Percentiles rank a stretch among this genome's conserved stretches.
Conservation (phyloP, 441 rosid genomes). For the Gossypium schwendimanii region DNA sequence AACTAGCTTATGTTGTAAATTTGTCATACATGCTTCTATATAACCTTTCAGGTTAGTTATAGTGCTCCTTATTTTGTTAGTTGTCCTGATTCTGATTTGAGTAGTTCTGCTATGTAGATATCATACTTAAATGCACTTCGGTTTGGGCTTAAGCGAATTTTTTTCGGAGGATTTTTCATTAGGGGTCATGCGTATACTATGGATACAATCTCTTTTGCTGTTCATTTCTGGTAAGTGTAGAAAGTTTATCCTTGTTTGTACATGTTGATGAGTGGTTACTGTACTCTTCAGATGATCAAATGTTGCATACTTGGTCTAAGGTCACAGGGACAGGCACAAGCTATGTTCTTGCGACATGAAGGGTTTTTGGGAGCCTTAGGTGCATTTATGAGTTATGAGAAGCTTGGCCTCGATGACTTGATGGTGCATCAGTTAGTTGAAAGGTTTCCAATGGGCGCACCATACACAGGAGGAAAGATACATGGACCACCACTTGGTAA, state of each 20-base stretch:
- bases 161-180: slow-evolving; percentile 92
- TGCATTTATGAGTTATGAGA: slow-evolving; percentile 98
- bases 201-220: slow-evolving; percentile 96
- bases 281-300: slow-evolving; percentile 10
- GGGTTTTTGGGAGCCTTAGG: slow-evolving; percentile 97
- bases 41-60: not conserved
- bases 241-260: not conserved
- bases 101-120: slow-evolving; percentile 35
- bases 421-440: slow-evolving; percentile 91
- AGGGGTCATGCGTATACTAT: slow-evolving; percentile 88
- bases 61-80: not conserved
- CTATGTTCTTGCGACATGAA: slow-evolving; percentile 98
- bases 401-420: slow-evolving; percentile 86
- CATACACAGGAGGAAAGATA: slow-evolving; percentile 83
- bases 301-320: slow-evolving; percentile 20
- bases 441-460: slow-evolving; percentile 97
- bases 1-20: not conserved
- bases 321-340: slow-evolving; percentile 92
- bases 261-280: not conserved
- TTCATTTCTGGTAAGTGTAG: slow-evolving; percentile 67
- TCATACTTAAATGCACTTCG: slow-evolving; percentile 82
- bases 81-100: not conserved
- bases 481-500: slow-evolving; percentile 93
- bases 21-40: not conserved
- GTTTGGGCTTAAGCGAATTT: slow-evolving; percentile 79